Evolutionary conservation across 441 rosid genomes (phyloP), one percentile per base, ranked within the genome.

Genomic region (Metrosideros polymorpha): DNA sequence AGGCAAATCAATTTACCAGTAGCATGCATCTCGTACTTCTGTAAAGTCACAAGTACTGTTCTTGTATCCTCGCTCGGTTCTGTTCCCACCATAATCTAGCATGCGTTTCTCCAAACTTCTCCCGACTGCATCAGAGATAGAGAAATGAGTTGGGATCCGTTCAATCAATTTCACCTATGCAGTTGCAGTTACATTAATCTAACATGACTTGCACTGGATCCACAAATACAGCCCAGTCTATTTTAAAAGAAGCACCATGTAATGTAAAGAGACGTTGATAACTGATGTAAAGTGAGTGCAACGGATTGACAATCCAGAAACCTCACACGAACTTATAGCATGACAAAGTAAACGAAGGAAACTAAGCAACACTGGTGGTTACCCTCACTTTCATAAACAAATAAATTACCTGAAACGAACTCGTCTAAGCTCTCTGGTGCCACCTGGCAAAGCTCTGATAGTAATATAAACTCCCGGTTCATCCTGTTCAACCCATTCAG

Each of bases 401-500:
- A 59, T 54, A 30, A 87, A 91, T 85, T 87, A 97, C 99, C 99
- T 95, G 97, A 97, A 97, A 87, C 99, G 95, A 87, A 97, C 96
- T 1, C 99, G 97, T 89, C 98, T 93, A 84, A 97, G 97, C 92
- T 97, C 99, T 32, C 95, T 93, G 24, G 92, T 84, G 53, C 98
- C 99, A 83, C 94, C 94, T 32, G 95, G 98, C 76, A 94, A 91
- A 82, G 93, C 94, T 91, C 96, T 91, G 88, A 97, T 94, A 30
- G 99, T 97, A 88, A 97, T 94, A 90, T 97, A 97, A 30, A 97
- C 97, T 75, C 99, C 99, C 0, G 96, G 96, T 90, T 96, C 98
- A 82, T 97, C 99, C 90, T 96, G 98, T 87, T 96, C 99, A 15
- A 96, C 97, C 99, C 99, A 96, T 92, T 97, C 98, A 13, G 95